Evolutionary conservation across 2,329 filamentous ascomycete genomes (phyloP), one percentile per base, ranked within the genome.

Genomic region (Trichoderma atroviride): DNA sequence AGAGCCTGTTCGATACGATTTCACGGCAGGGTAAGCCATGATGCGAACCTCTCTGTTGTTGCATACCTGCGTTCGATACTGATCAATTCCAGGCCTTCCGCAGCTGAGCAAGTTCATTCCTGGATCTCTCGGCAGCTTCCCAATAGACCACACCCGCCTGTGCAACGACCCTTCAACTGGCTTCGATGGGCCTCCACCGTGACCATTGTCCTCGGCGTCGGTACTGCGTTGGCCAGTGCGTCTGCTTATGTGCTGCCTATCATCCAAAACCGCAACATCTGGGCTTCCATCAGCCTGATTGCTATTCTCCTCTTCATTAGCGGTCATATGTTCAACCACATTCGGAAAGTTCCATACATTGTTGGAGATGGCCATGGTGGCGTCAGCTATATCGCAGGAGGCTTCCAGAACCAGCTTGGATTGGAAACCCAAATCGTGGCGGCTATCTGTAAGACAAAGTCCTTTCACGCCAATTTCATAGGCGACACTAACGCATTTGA

Each of bases 251-350:
- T 97, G 14, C 78, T 95, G 13, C 95, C 95, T 3, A 76, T 97
- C 70, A 79, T 97, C 43, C 92, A 94, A 80, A 97, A 91, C 84
- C 91, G 95, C 74, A 98, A 97, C 76, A 82, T 98, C 22, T 99
- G 96, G 96, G 94, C 95, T 29, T 93, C 92, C 27, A 81, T 96
- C 76, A 97, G 92, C 80, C 84, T 99, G 74, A 94, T 98, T 76
- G 86, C 90, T 16, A 94, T 99, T 72, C 87, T 99, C 53, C 85
- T 97, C 69, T 99, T 98, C 82, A 97, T 92, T 58, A 96, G 92
- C 75, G 96, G 96, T 50, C 94, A 98, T 82, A 99, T 99, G 96
- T 99, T 96, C 87, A 99, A 98, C 81, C 94, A 97, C 78, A 99
- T 99, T 77, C 89, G 96, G 75, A 95, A 96, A 79, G 93, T 96